Base-by-base conservation (phyloP, 331 rosid genomes). In the Cydonia oblonga region DNA sequence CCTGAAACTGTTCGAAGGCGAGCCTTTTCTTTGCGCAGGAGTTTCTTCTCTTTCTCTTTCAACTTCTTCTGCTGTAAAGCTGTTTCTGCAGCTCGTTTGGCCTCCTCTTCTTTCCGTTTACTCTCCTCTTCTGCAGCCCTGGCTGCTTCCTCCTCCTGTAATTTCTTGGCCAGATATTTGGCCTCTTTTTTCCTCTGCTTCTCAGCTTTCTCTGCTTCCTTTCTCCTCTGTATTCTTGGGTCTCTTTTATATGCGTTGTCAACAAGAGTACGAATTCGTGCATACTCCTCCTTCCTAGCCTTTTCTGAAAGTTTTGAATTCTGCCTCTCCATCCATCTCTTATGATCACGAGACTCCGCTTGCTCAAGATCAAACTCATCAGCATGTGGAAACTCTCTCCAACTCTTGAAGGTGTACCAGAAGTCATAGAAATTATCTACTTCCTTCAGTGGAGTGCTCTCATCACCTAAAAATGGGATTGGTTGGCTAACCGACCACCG, bases 301-400 rank as follows among this genome's bases (percentile, higher is more conserved):
- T 91, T 95, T 74, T 95, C 99, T 0, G 96, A 38, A 74, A 91
- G 88, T 70, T 95, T 95, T 13, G 90, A 88, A 86, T 95, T 95
- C 82, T 91, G 97, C 85, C 99, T 95, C 82, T 95, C 99, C 99
- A 95, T 95, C 97, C 97, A 95, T 81, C 99, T 86, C 86, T 42
- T 90, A 68, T 95, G 97, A 73, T 95, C 99, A 78, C 97, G 90
- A 70, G 96, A 88, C 79, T 95, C 99, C 12, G 99, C 93, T 84
- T 95, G 96, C 88, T 95, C 99, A 44, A 91, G 79, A 80, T 95
- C 99, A 86, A 83, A 95, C 80, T 95, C 99, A 61, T 95, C 99
- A 53, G 87, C 82, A 74, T 95, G 99, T 59, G 99, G 96, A 78
- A 95, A 95, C 89, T 95, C 99, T 72, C 99, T 88, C 99, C 99